Base-by-base conservation (phyloP, 2,329 filamentous ascomycete genomes). In the Pseudogymnoascus sp. region DNA sequence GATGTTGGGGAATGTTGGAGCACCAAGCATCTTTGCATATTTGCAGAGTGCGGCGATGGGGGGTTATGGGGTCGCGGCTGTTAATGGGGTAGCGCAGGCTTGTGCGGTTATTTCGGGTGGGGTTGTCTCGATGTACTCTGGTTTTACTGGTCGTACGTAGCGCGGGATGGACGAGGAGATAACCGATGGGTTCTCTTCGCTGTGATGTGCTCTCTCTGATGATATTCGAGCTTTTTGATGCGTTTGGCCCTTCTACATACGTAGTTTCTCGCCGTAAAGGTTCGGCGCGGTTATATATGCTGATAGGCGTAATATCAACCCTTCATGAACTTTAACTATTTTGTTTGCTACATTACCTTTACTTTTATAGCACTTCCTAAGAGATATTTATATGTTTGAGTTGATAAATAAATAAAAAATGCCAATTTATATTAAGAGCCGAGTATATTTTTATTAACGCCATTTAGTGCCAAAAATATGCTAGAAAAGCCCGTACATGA, bases 1-100 rank as follows among this genome's bases (percentile, higher is more conserved):
- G 8, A 63, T 42, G 60, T 9, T 64, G 21, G 64, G 64, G 17
- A 62, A 44, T 62, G 60, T 64, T n/a, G 58, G 60, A 5, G 62
- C 64, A 38, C 21, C 31, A 2, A 39, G 12, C 21, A 10, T 29
- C 4, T 59, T 60, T 29, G 60, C 60, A 1, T 62, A 62, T 39
- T 27, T 62, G n/a, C 48, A 60, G 31, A 62, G 60, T 27, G 60
- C 60, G 3, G 60, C 4, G 12, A 62, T 62, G 60, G 60, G 60
- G n/a, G 60, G 60, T 1, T 62, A 62, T 17, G 60, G 60, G 31
- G 31, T 5, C 38, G 31, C 13, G 25, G 44, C 17, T 60, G 17
- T 62, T 33, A 62, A 62, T 60, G 60, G 60, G 21, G 15, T 59
- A 8, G 3, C n/a, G 9, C 42, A 62, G 31, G 60, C 9, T 9